Evolutionary conservation across 2,329 filamentous ascomycete genomes (phyloP).

Genomic region (Aureobasidium mangrovei): DNA sequence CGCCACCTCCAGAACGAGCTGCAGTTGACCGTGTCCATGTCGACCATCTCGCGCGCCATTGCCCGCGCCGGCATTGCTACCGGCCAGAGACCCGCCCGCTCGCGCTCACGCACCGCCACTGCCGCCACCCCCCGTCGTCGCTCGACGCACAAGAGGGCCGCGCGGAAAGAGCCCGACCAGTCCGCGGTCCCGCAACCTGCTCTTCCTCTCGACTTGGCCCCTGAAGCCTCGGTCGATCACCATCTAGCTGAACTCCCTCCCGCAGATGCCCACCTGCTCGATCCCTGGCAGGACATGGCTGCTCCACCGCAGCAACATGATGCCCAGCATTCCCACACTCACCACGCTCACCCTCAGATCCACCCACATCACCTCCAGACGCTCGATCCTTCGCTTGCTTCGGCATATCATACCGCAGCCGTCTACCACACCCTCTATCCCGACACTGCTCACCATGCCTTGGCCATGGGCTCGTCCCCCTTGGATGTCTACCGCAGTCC

Average conservation of each 20-base stretch:
- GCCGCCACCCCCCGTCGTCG: neutral
- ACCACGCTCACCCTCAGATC: neutral
- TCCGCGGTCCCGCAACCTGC: neutral
- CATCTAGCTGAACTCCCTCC: neutral
- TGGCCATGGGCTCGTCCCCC: neutral
- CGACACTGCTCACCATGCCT: neutral
- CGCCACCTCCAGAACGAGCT: constrained; percentile 10
- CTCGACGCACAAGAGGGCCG: neutral
- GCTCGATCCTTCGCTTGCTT: constrained; percentile 9
- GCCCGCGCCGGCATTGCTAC: constrained; percentile 1
- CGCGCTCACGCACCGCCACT: neutral
- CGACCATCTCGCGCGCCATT: constrained; percentile 14
- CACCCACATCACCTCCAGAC: constrained; percentile 7
- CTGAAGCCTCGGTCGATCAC: neutral
- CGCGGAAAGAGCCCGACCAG: neutral
- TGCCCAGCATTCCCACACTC: neutral
- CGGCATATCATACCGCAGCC: neutral
- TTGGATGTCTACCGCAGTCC: constrained; percentile 10
- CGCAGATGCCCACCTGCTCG: constrained; percentile 3
- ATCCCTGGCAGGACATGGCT: constrained; percentile 9
- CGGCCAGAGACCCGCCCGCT: neutral
- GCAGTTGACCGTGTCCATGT: constrained; percentile 12
- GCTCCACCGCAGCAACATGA: neutral
- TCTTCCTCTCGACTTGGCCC: neutral
- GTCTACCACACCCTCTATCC: constrained; percentile 7